These are phyloP conservation scores for Penicillium sp. DNA, from an alignment of 2,329 filamentous ascomycete species.

Conservation along the genomic window DNA sequence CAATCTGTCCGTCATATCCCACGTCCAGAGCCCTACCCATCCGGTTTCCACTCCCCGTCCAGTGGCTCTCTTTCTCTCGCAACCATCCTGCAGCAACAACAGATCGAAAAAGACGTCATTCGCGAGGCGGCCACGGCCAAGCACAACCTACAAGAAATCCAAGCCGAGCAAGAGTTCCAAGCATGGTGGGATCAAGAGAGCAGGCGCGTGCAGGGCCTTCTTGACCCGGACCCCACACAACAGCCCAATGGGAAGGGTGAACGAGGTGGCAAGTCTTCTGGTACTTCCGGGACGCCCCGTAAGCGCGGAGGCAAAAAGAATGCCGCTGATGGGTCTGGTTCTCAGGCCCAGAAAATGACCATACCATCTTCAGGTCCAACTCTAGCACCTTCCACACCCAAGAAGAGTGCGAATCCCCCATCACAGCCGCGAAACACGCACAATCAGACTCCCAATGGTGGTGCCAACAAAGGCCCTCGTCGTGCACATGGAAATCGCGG, in stretches of 20 bases:
- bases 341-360: slow-evolving; percentile 5
- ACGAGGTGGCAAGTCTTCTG: slow-evolving; percentile 16
- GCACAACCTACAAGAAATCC: slow-evolving; percentile 87
- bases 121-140: slow-evolving; percentile 78
- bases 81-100: slow-evolving; percentile 86
- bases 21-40: slow-evolving; percentile 28
- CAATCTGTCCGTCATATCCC: slow-evolving; percentile 52
- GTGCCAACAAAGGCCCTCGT: slow-evolving; percentile 14
- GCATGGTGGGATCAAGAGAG: slow-evolving; percentile 53
- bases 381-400: slow-evolving; percentile 2
- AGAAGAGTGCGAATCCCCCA: slow-evolving; percentile 12
- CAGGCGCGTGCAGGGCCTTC: slow-evolving; percentile 35
- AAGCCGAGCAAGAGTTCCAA: slow-evolving; percentile 94
- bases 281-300: slow-evolving; percentile 10
- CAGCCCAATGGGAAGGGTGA: slow-evolving; percentile 13
- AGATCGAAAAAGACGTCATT: slow-evolving; percentile 76
- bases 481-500: slow-evolving; percentile 23
- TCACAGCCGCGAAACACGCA: slow-evolving; percentile 9
- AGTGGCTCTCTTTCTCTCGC: slow-evolving; percentile 71
- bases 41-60: slow-evolving; percentile 50
- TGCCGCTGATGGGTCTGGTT: neutral
- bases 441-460: slow-evolving; percentile 8
- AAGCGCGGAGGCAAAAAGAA: slow-evolving; percentile 20
- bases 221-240: slow-evolving; percentile 22
- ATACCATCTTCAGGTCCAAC: neutral